phyloP scores from a whole-genome alignment of 2,329 filamentous ascomycete species.

The Coleophoma eucalyptorum region DNA sequence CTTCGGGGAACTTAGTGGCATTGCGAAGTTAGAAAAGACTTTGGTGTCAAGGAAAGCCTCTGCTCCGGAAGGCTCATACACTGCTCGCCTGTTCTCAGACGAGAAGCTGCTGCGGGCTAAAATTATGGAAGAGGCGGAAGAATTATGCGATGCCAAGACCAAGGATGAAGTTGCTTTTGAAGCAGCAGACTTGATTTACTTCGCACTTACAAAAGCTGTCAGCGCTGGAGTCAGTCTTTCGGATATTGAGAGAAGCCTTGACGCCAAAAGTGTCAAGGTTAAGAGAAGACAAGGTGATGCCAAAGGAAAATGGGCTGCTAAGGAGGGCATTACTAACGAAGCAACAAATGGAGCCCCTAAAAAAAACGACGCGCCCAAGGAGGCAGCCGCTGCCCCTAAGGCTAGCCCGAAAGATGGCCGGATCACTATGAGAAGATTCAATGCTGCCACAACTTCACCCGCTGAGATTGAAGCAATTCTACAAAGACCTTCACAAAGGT shows the following conservation, averaged over 20 bases:
- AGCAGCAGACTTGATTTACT: constrained; percentile 93
- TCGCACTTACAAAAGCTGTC: constrained; percentile 86
- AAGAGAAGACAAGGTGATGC: constrained; percentile 91
- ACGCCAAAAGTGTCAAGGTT: constrained; percentile 92
- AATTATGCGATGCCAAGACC: constrained; percentile 82
- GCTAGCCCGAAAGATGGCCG: constrained; percentile 46
- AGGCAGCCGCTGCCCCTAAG: constrained; percentile 43
- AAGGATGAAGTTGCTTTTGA: constrained; percentile 88
- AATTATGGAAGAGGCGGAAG: constrained; percentile 97
- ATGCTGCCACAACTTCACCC: constrained; percentile 60
- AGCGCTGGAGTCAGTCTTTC: constrained; percentile 79
- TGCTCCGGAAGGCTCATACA: constrained; percentile 89
- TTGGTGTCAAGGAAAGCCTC: constrained; percentile 76
- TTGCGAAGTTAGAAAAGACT: constrained; percentile 84
- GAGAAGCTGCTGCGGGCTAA: constrained; percentile 87
- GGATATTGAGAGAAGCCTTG: constrained; percentile 88
- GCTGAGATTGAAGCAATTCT: constrained; percentile 70
- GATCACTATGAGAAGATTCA: constrained; percentile 80
- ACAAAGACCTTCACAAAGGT: constrained; percentile 88
- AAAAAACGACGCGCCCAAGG: constrained; percentile 38
- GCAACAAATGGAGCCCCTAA: constrained; percentile 17
- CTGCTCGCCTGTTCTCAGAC: constrained; percentile 87
- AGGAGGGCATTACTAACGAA: constrained; percentile 60
- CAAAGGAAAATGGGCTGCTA: constrained; percentile 87
- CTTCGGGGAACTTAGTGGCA: constrained; percentile 79